These are phyloP conservation scores for Circinella umbellata DNA, from an alignment of 371 early-diverging fungal species.

Conservation along the genomic window DNA sequence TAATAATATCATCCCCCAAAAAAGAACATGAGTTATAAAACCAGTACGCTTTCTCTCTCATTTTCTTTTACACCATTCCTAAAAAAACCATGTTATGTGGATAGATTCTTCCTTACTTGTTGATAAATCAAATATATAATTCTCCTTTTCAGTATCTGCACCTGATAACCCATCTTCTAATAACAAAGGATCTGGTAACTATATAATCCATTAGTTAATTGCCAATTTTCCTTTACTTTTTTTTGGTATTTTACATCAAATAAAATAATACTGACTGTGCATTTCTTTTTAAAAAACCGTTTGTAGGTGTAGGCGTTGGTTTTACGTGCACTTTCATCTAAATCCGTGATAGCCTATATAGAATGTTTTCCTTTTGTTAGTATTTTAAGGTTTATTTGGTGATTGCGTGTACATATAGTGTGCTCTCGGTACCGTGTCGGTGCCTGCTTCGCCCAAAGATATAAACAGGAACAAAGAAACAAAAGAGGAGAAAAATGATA, in stretches of 20 bases:
- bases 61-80: background rate
- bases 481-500: no score
- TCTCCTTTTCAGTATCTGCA: constrained; percentile 12
- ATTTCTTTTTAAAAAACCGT: constrained; percentile 17
- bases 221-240: background rate
- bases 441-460: no score
- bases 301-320: background rate
- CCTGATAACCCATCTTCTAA: constrained; percentile 13
- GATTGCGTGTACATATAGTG: background rate
- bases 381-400: constrained; percentile 1
- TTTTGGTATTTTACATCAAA: background rate
- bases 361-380: background rate
- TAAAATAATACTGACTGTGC: constrained; percentile 13
- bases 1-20: background rate
- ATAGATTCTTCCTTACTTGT: constrained; percentile 3
- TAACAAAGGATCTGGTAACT: constrained; percentile 23
- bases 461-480: background rate
- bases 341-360: background rate
- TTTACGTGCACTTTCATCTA: background rate
- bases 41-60: background rate
- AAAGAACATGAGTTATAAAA: background rate
- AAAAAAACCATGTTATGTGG: no score
- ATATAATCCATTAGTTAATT: background rate
- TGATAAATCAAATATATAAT: constrained; percentile 19
- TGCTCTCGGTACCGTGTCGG: no score